A percentile compares a stretch with the other conserved stretches of the same genome.
Evolutionary conservation across 768 basidiomycete genomes (phyloP).

Genomic region (Hypholoma sublateritium): DNA sequence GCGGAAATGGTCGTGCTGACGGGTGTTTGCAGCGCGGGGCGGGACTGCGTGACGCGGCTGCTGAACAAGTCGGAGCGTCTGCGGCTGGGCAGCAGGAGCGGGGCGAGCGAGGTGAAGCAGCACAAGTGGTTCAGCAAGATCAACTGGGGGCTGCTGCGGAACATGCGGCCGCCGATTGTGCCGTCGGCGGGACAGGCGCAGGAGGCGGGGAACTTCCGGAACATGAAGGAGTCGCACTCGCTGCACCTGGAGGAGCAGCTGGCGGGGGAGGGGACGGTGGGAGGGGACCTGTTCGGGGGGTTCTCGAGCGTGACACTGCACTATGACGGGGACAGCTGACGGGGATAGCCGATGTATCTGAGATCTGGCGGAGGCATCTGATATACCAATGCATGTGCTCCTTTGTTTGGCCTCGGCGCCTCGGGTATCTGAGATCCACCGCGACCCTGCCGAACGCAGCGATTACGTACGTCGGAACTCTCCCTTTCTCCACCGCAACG

Average conservation of each 20-base stretch:
- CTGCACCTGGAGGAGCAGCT: constrained; percentile 81
- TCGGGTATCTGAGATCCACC: constrained; percentile 37
- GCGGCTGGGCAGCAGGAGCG: constrained; percentile 87
- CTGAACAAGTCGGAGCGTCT: constrained; percentile 91
- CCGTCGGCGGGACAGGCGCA: constrained; percentile 74
- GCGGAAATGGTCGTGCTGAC: constrained; percentile 4
- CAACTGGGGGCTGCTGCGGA: constrained; percentile 94
- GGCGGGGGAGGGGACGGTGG: constrained; percentile 35
- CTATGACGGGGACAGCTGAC: constrained; percentile 66
- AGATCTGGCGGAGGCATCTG: constrained; percentile 25
- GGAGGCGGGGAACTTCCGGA: constrained; percentile 89
- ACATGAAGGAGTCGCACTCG: constrained; percentile 86
- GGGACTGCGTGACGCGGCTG: constrained; percentile 83
- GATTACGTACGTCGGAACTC: constrained; percentile 46
- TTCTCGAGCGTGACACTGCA: constrained; percentile 91
- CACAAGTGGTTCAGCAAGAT: constrained; percentile 98
- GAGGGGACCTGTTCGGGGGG: constrained; percentile 74
- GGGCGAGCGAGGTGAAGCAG: constrained; percentile 97
- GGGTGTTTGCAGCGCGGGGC: constrained; percentile 62
- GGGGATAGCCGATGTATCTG: constrained; percentile 13
- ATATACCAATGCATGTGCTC: constrained; percentile 24
- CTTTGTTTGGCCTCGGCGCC: constrained; percentile 35
- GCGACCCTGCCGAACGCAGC: constrained; percentile 23
- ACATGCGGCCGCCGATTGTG: constrained; percentile 90
- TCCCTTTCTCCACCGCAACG: constrained; percentile 44